Evolutionary conservation across 495 filamentous ascomycete genomes (phyloP).

Genomic region (Xylaria nigripes): DNA sequence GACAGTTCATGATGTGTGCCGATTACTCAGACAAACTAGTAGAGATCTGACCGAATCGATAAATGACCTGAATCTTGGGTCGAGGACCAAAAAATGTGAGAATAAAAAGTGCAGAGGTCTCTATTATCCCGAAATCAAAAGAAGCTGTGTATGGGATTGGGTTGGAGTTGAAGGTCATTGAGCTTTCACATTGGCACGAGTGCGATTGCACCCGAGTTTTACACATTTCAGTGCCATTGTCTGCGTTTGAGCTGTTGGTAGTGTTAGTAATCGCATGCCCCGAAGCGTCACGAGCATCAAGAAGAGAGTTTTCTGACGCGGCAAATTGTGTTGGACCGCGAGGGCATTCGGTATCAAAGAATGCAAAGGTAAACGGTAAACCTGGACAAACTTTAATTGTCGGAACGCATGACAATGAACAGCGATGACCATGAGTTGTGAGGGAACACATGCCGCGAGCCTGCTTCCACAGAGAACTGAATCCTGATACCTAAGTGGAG

Average conservation of each 20-base stretch:
- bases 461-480: neutral
- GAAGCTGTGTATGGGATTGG: neutral
- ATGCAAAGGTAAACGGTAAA: neutral
- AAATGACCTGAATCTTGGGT: no score
- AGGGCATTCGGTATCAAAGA: neutral
- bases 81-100: no score
- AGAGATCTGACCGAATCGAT: no score
- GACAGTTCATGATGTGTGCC: neutral
- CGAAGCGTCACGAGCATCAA: neutral
- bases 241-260: neutral
- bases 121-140: no score
- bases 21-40: neutral
- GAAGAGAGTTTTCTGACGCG: neutral
- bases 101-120: no score
- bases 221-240: neutral
- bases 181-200: neutral
- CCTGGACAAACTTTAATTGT: neutral
- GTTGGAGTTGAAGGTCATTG: neutral
- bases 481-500: neutral
- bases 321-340: neutral
- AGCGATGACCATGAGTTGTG: neutral
- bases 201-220: neutral
- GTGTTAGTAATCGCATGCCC: neutral
- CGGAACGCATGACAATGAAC: neutral
- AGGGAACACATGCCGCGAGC: neutral